Percentiles rank a stretch among this genome's conserved stretches.
phyloP scores from a whole-genome alignment of 345 rosid species.

The Carallia brachiata region DNA sequence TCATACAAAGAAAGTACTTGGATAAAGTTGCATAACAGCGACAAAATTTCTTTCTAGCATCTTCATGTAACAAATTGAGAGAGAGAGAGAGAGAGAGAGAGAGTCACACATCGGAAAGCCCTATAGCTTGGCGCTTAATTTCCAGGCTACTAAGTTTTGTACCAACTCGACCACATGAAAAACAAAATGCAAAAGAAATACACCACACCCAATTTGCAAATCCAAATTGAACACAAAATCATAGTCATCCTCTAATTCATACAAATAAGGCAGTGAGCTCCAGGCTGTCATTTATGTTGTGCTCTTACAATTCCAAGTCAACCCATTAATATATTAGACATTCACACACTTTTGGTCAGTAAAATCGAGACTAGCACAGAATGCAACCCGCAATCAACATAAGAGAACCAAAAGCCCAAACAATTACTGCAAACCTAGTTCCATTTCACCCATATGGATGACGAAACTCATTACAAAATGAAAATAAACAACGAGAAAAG shows the following conservation, averaged over 20 bases:
- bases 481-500: too few relatives aligned
- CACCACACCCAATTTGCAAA: not conserved
- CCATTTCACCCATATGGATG: too few relatives aligned
- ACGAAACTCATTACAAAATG: too few relatives aligned
- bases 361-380: too few relatives aligned
- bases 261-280: not conserved
- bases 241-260: not conserved
- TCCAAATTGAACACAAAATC: not conserved
- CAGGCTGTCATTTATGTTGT: not conserved
- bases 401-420: too few relatives aligned
- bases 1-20: not conserved
- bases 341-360: too few relatives aligned
- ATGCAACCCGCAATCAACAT: too few relatives aligned
- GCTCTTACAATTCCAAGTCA: not conserved
- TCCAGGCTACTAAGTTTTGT: not conserved
- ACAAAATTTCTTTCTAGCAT: not conserved
- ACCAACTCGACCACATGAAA: not conserved
- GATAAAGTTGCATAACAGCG: not conserved
- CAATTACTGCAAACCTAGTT: too few relatives aligned
- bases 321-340: too few relatives aligned
- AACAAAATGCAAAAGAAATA: not conserved
- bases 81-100: not conserved
- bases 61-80: not conserved
- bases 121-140: not conserved
- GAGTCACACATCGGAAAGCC: not conserved